Conservation (phyloP, 2,329 filamentous ascomycete genomes). For the Geoglossum cookeanum region DNA sequence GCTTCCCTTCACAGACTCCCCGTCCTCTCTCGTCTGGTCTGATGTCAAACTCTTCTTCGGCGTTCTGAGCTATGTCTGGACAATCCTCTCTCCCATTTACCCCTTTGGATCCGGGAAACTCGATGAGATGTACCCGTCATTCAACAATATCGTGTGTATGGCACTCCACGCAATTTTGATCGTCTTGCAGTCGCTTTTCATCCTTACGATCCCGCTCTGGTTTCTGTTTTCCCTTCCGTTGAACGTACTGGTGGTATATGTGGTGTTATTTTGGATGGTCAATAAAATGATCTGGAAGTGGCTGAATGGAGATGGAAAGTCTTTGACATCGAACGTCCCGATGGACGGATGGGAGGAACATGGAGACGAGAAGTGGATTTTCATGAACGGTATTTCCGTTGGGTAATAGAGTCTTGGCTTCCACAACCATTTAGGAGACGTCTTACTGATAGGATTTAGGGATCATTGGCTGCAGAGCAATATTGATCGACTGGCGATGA, state of each 20-base stretch:
- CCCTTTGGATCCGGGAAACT: slow-evolving; percentile 33
- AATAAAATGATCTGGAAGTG: slow-evolving; percentile 31
- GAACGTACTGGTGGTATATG: slow-evolving; percentile 24
- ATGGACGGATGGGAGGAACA: slow-evolving; percentile 27
- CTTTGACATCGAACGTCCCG: slow-evolving; percentile 32
- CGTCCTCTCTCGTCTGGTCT: slow-evolving; percentile 19
- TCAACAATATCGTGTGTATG: slow-evolving; percentile 37
- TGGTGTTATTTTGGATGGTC: slow-evolving; percentile 29
- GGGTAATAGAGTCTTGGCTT: slow-evolving; percentile 26
- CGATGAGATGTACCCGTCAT: slow-evolving; percentile 44
- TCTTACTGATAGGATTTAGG: not conserved
- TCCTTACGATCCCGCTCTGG: slow-evolving; percentile 35
- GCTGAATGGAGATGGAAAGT: slow-evolving; percentile 29
- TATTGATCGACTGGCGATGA: slow-evolving; percentile 1
- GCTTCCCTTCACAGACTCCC: slow-evolving; percentile 13
- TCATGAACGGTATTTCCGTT: slow-evolving; percentile 52
- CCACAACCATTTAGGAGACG: not conserved
- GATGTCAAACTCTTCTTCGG: slow-evolving; percentile 22
- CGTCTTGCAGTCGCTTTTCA: slow-evolving; percentile 39
- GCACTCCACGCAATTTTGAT: slow-evolving; percentile 38
- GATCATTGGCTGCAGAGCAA: slow-evolving; percentile 3
- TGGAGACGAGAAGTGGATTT: slow-evolving; percentile 57
- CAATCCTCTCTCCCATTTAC: slow-evolving; percentile 38
- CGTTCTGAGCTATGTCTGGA: slow-evolving; percentile 28
- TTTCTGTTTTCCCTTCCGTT: slow-evolving; percentile 24